Evolutionary conservation across 2,329 filamentous ascomycete genomes (phyloP).

Genomic region (Myriosclerotinia duriaeana): DNA sequence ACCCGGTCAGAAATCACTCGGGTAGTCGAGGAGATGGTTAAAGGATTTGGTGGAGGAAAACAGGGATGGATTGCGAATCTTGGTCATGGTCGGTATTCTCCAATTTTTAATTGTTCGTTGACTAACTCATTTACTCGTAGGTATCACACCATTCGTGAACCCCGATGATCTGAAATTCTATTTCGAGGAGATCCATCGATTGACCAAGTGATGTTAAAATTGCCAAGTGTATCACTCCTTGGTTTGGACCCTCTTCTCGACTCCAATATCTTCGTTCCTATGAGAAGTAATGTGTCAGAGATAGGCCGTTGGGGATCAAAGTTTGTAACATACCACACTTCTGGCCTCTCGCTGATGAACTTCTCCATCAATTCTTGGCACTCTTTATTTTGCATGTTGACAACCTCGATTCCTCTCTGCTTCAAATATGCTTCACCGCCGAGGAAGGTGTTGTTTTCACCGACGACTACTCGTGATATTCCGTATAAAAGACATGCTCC

Average conservation of each 20-base stretch:
- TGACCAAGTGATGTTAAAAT: constrained; percentile 44
- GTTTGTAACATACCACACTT: constrained; percentile 58
- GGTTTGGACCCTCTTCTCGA: constrained; percentile 47
- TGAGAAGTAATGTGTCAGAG: constrained; percentile 7
- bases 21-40: constrained; percentile 81
- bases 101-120: constrained; percentile 19
- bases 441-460: constrained; percentile 75
- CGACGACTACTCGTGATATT: constrained; percentile 70
- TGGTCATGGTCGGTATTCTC: constrained; percentile 73
- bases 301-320: neutral
- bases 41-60: constrained; percentile 76
- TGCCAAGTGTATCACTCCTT: constrained; percentile 37
- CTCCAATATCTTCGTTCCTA: constrained; percentile 61
- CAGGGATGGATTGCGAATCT: constrained; percentile 97
- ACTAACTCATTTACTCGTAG: constrained; percentile 47
- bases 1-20: constrained; percentile 76
- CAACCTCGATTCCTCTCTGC: constrained; percentile 67
- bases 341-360: constrained; percentile 71
- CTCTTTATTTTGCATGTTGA: constrained; percentile 65
- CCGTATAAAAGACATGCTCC: constrained; percentile 76
- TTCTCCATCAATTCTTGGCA: constrained; percentile 68
- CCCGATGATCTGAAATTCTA: constrained; percentile 92
- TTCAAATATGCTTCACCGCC: constrained; percentile 66
- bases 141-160: constrained; percentile 91
- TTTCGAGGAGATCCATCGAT: constrained; percentile 84